Evolutionary conservation across 2,329 filamentous ascomycete species (phyloP), one percentile per base, ranked within the genome.

Genomic region (Diatrype stigma): DNA sequence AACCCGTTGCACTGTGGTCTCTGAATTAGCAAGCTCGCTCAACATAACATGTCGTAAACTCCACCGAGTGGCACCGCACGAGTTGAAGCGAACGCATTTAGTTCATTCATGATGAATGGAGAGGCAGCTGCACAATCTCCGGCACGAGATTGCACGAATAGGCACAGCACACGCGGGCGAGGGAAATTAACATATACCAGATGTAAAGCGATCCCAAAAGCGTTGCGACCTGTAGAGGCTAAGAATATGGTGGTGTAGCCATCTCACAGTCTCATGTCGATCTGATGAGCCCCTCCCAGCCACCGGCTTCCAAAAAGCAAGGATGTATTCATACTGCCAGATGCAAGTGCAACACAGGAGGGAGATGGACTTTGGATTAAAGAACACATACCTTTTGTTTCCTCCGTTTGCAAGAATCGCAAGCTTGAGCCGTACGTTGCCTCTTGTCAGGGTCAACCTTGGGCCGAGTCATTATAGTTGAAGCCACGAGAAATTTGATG

Each of bases 351-450:
- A 6, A n/a, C 40, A 28, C 21, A 16, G 14, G 16, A 28, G 21
- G 40, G 21, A 2, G 12, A 14, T 23, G 21, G 16, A 44, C 6
- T 26, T 44, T n/a, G 21, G 26, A 23, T n/a, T 16, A 44, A 12
- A 14, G 40, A 19, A 12, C 22, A 44, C 77, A 73, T 63, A 83
- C 84, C 74, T 86, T 87, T 69, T 86, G 83, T 66, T 87, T 87
- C 55, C 83, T 77, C 53, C 77, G 75, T 68, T 84, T 86, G 70
- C 84, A 87, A 55, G 73, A 79, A 56, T 84, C 79, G 65, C 84
- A 87, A 38, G 84, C 84, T 58, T 82, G 78, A 23, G 80, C 79
- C 47, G 78, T 86, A 59, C 84, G 78, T 67, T 82, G 79, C 56
- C 83, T 76, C 66, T 84, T 80, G 56, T 85, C 80, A 58, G 76